Conservation (phyloP, 768 basidiomycete species). For the Grammothele lineata region DNA sequence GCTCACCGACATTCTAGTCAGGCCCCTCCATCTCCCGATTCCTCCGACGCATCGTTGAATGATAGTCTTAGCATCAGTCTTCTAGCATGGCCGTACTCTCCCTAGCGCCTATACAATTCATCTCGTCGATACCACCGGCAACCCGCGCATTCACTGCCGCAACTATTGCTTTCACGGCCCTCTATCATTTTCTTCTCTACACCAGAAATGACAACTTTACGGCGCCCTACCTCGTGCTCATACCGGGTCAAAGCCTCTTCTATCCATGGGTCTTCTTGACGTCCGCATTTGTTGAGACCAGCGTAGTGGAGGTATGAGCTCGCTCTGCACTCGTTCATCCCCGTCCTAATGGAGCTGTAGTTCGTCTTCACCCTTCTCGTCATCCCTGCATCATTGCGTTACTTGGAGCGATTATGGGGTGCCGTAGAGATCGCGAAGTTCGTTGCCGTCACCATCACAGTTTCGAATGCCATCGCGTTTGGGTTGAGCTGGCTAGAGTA, state of each 20-base stretch:
- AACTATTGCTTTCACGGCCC: slow-evolving; percentile 52
- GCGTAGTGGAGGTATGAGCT: slow-evolving; percentile 71
- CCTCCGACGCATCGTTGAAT: slow-evolving; percentile 4
- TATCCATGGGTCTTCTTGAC: slow-evolving; percentile 95
- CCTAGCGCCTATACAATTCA: slow-evolving; percentile 56
- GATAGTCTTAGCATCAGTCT: slow-evolving; percentile 33
- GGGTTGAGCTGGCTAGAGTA: slow-evolving; percentile 88
- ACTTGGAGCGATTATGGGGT: slow-evolving; percentile 95
- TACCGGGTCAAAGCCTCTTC: slow-evolving; percentile 78
- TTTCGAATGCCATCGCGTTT: slow-evolving; percentile 86
- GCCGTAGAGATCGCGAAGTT: slow-evolving; percentile 82
- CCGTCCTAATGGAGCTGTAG: slow-evolving; percentile 37
- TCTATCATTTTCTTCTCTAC: slow-evolving; percentile 67
- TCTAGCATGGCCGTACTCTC: slow-evolving; percentile 70
- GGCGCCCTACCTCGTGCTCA: slow-evolving; percentile 68
- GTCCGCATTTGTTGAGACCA: slow-evolving; percentile 82
- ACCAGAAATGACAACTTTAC: slow-evolving; percentile 34
- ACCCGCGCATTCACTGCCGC: slow-evolving; percentile 68
- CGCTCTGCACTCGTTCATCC: background rate
- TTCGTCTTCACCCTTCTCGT: slow-evolving; percentile 71
- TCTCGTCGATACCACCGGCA: slow-evolving; percentile 72
- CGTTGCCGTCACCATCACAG: slow-evolving; percentile 69
- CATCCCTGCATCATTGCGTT: slow-evolving; percentile 79
- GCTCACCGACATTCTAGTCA: no score
- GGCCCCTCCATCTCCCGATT: no score